These are phyloP conservation scores for Penicillium waksmanii DNA, from an alignment of 495 filamentous ascomycete species.

Conservation along the genomic window DNA sequence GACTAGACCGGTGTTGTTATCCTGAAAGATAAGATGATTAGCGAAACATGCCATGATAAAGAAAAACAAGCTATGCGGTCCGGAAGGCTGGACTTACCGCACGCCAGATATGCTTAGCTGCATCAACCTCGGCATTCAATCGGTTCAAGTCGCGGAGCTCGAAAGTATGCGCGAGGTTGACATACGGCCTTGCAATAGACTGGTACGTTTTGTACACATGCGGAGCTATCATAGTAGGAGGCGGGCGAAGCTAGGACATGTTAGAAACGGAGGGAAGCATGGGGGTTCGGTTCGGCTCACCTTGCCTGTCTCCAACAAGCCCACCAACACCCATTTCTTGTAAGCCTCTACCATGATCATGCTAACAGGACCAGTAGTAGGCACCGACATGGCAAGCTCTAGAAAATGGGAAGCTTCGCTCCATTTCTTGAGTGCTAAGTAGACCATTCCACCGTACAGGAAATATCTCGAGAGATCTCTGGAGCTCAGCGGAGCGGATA, in stretches of 20 bases:
- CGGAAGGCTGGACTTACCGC: constrained; percentile 48
- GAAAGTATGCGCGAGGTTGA: constrained; percentile 69
- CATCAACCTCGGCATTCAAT: constrained; percentile 62
- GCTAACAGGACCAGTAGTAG: constrained; percentile 60
- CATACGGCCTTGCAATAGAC: constrained; percentile 69
- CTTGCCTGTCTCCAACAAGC: constrained; percentile 71
- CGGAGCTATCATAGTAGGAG: constrained; percentile 50
- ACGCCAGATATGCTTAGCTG: constrained; percentile 59
- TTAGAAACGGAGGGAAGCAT: constrained; percentile 16
- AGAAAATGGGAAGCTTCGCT: constrained; percentile 70
- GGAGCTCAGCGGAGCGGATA: constrained; percentile 60
- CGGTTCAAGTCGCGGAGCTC: constrained; percentile 56
- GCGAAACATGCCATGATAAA: neutral
- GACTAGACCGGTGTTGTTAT: constrained; percentile 61
- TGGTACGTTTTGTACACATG: constrained; percentile 60
- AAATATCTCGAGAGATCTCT: constrained; percentile 76
- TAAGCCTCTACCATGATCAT: constrained; percentile 87
- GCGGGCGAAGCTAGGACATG: constrained; percentile 32
- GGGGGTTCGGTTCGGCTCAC: constrained; percentile 40
- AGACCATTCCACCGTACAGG: constrained; percentile 75
- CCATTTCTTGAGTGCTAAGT: constrained; percentile 74
- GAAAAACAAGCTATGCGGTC: neutral
- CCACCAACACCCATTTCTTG: constrained; percentile 89
- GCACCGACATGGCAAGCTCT: constrained; percentile 67
- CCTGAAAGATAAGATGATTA: constrained; percentile 36